A percentile compares a stretch with the other conserved stretches of the same genome.
Conservation (phyloP, 495 filamentous ascomycete genomes). For the Articulospora tetracladia region DNA sequence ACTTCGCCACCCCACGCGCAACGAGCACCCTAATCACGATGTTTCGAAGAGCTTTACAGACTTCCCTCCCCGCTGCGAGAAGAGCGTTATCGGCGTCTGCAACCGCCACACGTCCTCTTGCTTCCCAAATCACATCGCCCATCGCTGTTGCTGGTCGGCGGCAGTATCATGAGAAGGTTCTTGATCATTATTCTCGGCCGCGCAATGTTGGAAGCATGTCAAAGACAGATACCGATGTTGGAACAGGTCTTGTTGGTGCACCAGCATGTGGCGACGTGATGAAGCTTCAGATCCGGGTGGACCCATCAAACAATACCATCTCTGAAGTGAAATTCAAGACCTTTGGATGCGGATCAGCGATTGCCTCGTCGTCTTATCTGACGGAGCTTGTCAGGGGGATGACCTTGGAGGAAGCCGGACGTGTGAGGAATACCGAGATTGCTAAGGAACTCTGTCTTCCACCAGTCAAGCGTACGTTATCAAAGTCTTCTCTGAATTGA, state of each 20-base stretch:
- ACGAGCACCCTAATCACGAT: background rate
- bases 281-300: constrained; percentile 97
- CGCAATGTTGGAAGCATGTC: constrained; percentile 92
- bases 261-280: constrained; percentile 84
- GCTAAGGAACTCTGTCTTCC: constrained; percentile 93
- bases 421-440: constrained; percentile 94
- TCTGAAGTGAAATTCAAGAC: constrained; percentile 97
- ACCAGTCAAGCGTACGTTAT: constrained; percentile 77
- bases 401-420: constrained; percentile 89
- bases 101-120: constrained; percentile 30
- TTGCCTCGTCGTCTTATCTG: constrained; percentile 84
- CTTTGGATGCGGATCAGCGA: constrained; percentile 95
- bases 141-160: constrained; percentile 33
- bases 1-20: background rate
- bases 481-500: background rate
- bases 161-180: constrained; percentile 60
- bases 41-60: background rate
- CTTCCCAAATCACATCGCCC: constrained; percentile 27
- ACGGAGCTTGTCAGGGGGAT: constrained; percentile 92
- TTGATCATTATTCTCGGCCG: constrained; percentile 92
- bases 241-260: constrained; percentile 95
- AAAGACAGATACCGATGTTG: constrained; percentile 84
- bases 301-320: constrained; percentile 84
- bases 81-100: background rate
- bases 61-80: background rate